A percentile compares a stretch with the other conserved stretches of the same genome.
Evolutionary conservation across 192 early-diverging fungal species (phyloP).

Genomic region (Thoreauomyces humboldtii): DNA sequence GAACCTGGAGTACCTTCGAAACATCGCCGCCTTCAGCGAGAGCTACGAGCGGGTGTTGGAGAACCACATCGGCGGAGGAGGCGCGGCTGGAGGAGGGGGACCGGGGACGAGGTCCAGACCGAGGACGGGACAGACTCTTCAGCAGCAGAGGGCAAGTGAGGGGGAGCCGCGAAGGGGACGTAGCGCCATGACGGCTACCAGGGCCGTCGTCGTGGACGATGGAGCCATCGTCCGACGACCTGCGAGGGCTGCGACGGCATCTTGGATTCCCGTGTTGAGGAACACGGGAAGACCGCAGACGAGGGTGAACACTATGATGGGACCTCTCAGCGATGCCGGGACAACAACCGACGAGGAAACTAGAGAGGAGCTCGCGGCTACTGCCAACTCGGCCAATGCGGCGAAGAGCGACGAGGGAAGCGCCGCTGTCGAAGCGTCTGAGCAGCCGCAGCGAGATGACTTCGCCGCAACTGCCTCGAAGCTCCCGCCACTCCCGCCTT

Average conservation of each 20-base stretch:
- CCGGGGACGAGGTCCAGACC: too few relatives aligned
- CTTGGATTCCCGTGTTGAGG: neutral
- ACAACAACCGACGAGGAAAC: neutral
- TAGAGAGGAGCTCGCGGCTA: neutral
- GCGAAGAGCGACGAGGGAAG: neutral
- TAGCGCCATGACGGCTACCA: too few relatives aligned
- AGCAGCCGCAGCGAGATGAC: neutral
- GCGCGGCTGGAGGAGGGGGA: constrained; percentile 13
- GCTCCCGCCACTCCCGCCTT: neutral
- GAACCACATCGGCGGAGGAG: constrained; percentile 1
- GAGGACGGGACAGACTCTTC: too few relatives aligned
- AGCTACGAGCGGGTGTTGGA: constrained; percentile 36
- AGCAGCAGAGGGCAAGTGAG: too few relatives aligned
- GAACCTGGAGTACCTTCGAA: constrained; percentile 48
- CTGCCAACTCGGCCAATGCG: neutral
- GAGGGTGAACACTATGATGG: constrained; percentile 12
- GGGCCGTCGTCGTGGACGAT: neutral
- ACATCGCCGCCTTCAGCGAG: constrained; percentile 48
- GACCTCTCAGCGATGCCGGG: constrained; percentile 11
- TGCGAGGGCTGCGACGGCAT: too few relatives aligned
- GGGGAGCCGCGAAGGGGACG: neutral
- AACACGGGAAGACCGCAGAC: constrained; percentile 18
- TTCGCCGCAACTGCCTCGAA: too few relatives aligned
- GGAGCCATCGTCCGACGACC: too few relatives aligned
- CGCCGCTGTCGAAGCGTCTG: too few relatives aligned